Conservation (phyloP, 176 grass and related monocot genomes). For the Tillandsia fasciculata region DNA sequence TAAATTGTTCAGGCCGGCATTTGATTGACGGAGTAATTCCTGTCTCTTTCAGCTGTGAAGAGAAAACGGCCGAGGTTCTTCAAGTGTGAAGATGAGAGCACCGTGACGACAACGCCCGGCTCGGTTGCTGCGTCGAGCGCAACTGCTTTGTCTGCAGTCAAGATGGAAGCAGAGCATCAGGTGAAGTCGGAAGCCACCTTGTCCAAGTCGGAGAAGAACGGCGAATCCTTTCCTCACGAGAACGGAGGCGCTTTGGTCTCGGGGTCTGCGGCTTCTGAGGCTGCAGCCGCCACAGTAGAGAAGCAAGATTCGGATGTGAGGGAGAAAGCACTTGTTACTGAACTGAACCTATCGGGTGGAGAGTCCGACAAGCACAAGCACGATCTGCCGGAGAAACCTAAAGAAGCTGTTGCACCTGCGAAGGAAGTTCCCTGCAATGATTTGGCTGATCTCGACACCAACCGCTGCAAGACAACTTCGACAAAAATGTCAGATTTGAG, state of each 20-base stretch:
- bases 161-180: conserved; percentile 24
- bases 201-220: conserved; percentile 48
- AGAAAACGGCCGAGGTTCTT: conserved; percentile 72
- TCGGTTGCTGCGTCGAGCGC: conserved; percentile 32
- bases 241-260: background rate
- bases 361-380: conserved; percentile 28
- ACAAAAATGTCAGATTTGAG: conserved; percentile 63
- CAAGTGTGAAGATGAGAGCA: conserved; percentile 59
- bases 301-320: conserved; percentile 36
- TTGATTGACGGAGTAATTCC: background rate
- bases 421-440: conserved; percentile 33
- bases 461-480: conserved; percentile 36
- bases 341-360: conserved; percentile 27
- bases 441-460: conserved; percentile 21
- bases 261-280: background rate
- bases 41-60: conserved; percentile 53
- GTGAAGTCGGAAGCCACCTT: conserved; percentile 26
- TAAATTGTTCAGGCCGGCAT: too few species aligned
- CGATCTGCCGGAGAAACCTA: conserved; percentile 38
- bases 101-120: background rate
- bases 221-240: conserved; percentile 13
- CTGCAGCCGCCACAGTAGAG: background rate
- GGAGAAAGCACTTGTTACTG: conserved; percentile 30
- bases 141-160: conserved; percentile 23
- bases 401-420: conserved; percentile 27